These are phyloP conservation scores for Marchantia polymorpha DNA, from an alignment of 225 moss, liverwort and hornwort species.

Conservation along the genomic window DNA sequence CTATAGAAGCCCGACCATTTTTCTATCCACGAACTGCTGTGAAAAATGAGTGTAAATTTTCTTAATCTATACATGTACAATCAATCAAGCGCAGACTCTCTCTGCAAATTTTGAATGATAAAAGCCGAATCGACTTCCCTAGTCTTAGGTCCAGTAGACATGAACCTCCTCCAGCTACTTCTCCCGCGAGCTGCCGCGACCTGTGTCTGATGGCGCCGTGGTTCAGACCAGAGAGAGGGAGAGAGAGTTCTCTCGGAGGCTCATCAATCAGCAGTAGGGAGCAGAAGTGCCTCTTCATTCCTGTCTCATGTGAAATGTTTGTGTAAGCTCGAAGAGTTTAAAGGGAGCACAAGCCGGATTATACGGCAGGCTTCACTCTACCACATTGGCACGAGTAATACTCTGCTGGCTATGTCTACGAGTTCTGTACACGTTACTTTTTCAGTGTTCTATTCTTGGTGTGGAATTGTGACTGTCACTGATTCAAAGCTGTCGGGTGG, in stretches of 20 bases:
- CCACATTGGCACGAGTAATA: no score
- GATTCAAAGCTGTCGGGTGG: no score
- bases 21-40: not conserved
- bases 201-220: not conserved
- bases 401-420: no score
- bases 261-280: not conserved
- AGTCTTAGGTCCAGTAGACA: not conserved
- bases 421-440: no score
- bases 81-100: slow-evolving; percentile 4
- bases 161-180: not conserved
- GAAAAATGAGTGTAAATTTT: slow-evolving; percentile 16
- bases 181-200: not conserved
- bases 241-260: not conserved
- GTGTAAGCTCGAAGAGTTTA: not conserved
- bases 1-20: not conserved
- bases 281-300: not conserved
- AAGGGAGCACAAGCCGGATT: not conserved
- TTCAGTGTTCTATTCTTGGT: no score
- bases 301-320: not conserved
- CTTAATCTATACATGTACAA: not conserved
- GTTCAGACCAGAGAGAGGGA: not conserved
- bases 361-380: not conserved
- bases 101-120: slow-evolving; percentile 10
- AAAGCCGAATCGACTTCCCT: not conserved
- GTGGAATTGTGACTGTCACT: no score